Evolutionary conservation across 2,329 filamentous ascomycete species (phyloP), one percentile per base, ranked within the genome.

Genomic region (Scleromitrula shiraiana): DNA sequence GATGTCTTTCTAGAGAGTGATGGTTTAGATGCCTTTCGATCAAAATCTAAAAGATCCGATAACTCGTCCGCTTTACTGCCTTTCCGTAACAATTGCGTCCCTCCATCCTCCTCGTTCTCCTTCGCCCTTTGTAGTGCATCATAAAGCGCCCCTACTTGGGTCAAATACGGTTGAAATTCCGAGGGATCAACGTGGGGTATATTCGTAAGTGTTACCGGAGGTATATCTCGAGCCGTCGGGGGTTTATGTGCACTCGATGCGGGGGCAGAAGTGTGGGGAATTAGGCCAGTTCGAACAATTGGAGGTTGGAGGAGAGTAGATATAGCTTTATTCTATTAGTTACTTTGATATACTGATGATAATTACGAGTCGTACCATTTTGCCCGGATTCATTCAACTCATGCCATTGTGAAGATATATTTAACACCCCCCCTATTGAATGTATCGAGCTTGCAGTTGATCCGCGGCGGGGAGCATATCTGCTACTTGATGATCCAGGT

Each of bases 251-350:
- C 73, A 59, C 80, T 85, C n/a, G 80, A 79, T 14, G 68, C 67
- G 2, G 86, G 78, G 2, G 84, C 80, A 2, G 82, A 74, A 1
- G 83, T 84, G 65, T 94, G 85, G 19, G 90, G 85, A 46, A 89
- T 74, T 41, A 95, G 76, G 49, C 91, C 90, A 2, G 90, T 95
- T 55, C 91, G 81, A 49, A 94, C 81, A 56, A 95, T 95, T 3
- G 91, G 88, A 23, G 88, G 84, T 62, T 95, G 87, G 4, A 97
- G 77, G n/a, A 97, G 76, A 1, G 88, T 95, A 7, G 90, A 95
- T 59, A 97, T 97, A 53, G 93, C 85, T 88, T 54, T 10, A 46
- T 23, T 17, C 48, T 39, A 45, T 61, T 32, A 49, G 48, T 40
- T 3, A 26, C 20, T 12, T 12, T n/a, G 12, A 12, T 39, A 14